Base-by-base conservation (phyloP, 352 stramenopile species). In the Pythium pyrilobum region DNA sequence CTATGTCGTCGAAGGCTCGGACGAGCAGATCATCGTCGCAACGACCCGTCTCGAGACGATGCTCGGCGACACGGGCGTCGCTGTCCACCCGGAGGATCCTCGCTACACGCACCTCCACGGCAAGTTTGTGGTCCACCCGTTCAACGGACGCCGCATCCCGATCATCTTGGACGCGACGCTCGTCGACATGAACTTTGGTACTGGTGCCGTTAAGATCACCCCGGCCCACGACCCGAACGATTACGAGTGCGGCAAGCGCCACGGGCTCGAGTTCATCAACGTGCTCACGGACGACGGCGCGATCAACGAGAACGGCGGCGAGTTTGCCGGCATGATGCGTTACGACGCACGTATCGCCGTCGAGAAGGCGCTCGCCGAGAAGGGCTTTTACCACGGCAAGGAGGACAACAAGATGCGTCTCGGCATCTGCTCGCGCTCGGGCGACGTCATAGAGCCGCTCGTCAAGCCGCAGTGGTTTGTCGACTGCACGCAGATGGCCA, bases 11-110 rank as follows among this genome's bases (percentile, higher is more conserved):
- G 95, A 99, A 69, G 91, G 71, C 33, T 82, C 74, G 5, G 69
- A 81, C 44, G 86, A 95, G 56, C 67, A 89, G 59, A 59, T 92
- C 18, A 86, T 91, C 42, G 80, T 92, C 25, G 80, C 77, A 5
- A 93, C 97, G 2, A 99, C 97, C 32, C 97, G 97, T 89, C 77
- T 99, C 5, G 97, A 99, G 81, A 99, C 97, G 7, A 99, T 99
- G 96, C 76, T 99, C 24, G 97, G 97, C 31, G 97, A 99, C 81
- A 92, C 87, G 6, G 96, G 93, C 33, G 95, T 99, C 20, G 97
- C 97, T 1, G 89, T 99, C 21, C 97, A 99, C 82, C 97, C 97
- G 0, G 90, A 99, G 27, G 97, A 99, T 77, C 70, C 86, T 31
- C 85, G 97, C 18, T 99, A 99, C 85, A 98, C 74, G 62, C 96